These are phyloP conservation scores for Mortierella sp. DNA, from an alignment of 371 early-diverging fungal species.

Conservation along the genomic window DNA sequence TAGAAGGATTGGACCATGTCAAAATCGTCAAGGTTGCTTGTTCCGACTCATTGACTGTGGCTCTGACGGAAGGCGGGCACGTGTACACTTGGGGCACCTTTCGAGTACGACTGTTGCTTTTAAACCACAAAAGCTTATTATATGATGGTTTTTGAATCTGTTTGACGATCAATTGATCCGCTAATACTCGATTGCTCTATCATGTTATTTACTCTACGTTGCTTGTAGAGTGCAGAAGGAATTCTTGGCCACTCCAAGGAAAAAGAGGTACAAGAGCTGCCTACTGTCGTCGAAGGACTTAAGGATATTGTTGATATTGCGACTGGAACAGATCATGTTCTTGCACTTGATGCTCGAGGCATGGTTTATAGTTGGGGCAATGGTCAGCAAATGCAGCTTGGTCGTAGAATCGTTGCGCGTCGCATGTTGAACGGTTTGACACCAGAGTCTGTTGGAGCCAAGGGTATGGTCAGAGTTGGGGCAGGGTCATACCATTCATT, in stretches of 20 bases:
- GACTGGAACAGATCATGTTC: constrained; percentile 93
- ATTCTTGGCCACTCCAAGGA: constrained; percentile 76
- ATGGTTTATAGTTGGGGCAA: constrained; percentile 94
- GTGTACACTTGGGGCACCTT: constrained; percentile 98
- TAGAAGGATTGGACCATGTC: constrained; percentile 79
- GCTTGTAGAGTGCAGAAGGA: constrained; percentile 64
- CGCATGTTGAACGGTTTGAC: constrained; percentile 71
- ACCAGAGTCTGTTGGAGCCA: constrained; percentile 69
- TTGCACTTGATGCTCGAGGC: constrained; percentile 83
- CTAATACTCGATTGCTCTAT: neutral
- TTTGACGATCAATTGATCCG: neutral
- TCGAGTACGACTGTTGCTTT: constrained; percentile 62
- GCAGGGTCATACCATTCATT: constrained; percentile 93
- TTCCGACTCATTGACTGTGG: constrained; percentile 94
- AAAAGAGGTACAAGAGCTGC: constrained; percentile 71
- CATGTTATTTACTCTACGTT: neutral
- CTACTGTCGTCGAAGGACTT: constrained; percentile 35
- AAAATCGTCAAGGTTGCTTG: constrained; percentile 89
- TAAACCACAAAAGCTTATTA: neutral
- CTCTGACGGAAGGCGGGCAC: constrained; percentile 86
- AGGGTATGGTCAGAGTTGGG: constrained; percentile 74
- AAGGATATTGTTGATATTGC: constrained; percentile 80
- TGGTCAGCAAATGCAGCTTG: constrained; percentile 96
- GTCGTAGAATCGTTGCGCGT: constrained; percentile 81
- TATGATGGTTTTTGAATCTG: neutral